Evolutionary conservation across 78 protist species (phyloP).

Genomic region (Dictyostelium citrinum): DNA sequence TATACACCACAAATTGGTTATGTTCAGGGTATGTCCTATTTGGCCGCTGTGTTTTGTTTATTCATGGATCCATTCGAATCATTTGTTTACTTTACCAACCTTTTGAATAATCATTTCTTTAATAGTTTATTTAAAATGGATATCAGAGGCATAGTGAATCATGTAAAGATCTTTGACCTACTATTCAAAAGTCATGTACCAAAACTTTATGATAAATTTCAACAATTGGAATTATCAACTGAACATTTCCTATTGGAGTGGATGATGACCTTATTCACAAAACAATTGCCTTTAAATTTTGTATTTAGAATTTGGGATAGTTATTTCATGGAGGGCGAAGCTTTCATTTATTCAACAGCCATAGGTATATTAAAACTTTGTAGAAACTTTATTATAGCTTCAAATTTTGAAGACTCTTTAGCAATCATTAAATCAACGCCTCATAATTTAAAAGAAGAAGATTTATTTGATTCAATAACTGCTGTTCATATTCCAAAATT

Average conservation of each 20-base stretch:
- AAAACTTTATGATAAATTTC: constrained; percentile 15
- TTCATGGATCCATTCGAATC: constrained; percentile 42
- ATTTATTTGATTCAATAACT: constrained; percentile 19
- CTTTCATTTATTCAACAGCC: constrained; percentile 55
- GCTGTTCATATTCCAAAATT: constrained; percentile 34
- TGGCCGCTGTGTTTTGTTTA: constrained; percentile 61
- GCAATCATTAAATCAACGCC: constrained; percentile 2
- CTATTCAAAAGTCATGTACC: constrained; percentile 58
- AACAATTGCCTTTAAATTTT: constrained; percentile 49
- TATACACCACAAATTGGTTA: constrained; percentile 87
- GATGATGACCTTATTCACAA: constrained; percentile 79
- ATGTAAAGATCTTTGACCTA: constrained; percentile 44
- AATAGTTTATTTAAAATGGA: constrained; percentile 63
- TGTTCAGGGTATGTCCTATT: constrained; percentile 90
- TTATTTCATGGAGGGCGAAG: constrained; percentile 79
- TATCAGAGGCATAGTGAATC: constrained; percentile 44
- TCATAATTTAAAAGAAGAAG: constrained; percentile 67
- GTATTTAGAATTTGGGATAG: constrained; percentile 75
- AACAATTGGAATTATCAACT: constrained; percentile 7
- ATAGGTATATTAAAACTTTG: constrained; percentile 47
- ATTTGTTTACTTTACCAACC: constrained; percentile 56
- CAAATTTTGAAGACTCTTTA: constrained; percentile 51
- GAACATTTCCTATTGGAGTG: constrained; percentile 82
- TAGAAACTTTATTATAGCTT: constrained; percentile 1
- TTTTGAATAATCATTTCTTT: constrained; percentile 76